These are phyloP conservation scores for Zalaria sp. DNA, from an alignment of 2,329 filamentous ascomycete genomes.

Conservation along the genomic window DNA sequence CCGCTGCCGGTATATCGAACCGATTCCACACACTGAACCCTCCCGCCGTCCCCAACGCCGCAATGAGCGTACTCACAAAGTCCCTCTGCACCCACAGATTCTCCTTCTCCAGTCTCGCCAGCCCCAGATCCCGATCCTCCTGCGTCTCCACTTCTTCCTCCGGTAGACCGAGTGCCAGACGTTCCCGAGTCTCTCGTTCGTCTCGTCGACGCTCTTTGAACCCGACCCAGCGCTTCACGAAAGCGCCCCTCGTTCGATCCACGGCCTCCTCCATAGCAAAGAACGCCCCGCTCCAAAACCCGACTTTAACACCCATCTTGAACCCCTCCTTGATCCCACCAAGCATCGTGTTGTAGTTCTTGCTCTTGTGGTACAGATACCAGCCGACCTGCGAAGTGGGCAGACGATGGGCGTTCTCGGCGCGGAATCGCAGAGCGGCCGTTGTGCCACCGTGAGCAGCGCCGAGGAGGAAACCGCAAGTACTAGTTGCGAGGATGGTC, in stretches of 20 bases:
- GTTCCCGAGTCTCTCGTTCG: conserved; percentile 13
- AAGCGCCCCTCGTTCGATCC: conserved; percentile 58
- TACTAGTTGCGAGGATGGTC: conserved; percentile 10
- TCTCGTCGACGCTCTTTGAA: conserved; percentile 22
- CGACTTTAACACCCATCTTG: conserved; percentile 56
- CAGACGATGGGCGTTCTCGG: conserved; percentile 90
- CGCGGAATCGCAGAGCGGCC: conserved; percentile 61
- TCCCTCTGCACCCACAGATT: conserved; percentile 39
- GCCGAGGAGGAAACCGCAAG: conserved; percentile 17
- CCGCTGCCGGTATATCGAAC: conserved; percentile 53
- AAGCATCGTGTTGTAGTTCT: conserved; percentile 77
- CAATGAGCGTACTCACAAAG: conserved; percentile 65
- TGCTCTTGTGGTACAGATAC: conserved; percentile 98
- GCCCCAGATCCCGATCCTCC: conserved; percentile 17
- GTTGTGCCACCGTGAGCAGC: conserved; percentile 16
- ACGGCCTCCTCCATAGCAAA: conserved; percentile 75
- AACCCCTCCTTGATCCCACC: conserved; percentile 68
- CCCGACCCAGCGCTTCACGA: conserved; percentile 29
- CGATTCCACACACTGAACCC: conserved; percentile 75
- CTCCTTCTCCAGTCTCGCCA: conserved; percentile 9
- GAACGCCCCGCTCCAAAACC: conserved; percentile 61
- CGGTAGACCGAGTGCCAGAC: conserved; percentile 24
- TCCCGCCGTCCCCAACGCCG: conserved; percentile 72
- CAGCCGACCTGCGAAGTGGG: conserved; percentile 72
- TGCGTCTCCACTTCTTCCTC: conserved; percentile 27